phyloP scores from a whole-genome alignment of 2,329 filamentous ascomycete species.

The Cladosporium halotolerans region DNA sequence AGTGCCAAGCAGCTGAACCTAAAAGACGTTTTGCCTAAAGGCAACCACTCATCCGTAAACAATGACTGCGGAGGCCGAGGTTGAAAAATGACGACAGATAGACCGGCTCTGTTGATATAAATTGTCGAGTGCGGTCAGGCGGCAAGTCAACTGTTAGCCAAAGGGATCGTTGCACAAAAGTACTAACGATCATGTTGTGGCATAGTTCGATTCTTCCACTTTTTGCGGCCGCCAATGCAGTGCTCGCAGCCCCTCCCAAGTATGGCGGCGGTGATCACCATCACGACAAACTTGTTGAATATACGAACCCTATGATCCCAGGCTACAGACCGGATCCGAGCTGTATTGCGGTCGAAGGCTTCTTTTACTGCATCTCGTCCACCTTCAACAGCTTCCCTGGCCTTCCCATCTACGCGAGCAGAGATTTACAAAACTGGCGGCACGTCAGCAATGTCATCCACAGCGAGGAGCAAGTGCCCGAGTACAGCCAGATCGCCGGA shows the following conservation, averaged over 20 bases:
- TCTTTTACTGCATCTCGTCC: slow-evolving; percentile 39
- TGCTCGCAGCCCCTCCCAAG: background rate
- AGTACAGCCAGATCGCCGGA: slow-evolving; percentile 29
- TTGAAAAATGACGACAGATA: no score
- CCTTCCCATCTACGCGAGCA: slow-evolving; percentile 38
- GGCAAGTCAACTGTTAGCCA: background rate
- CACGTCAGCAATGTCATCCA: slow-evolving; percentile 32
- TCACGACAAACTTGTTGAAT: slow-evolving; percentile 6
- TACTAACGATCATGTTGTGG: slow-evolving; percentile 2
- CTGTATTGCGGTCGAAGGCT: slow-evolving; percentile 34
- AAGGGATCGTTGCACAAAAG: background rate
- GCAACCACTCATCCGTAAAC: background rate
- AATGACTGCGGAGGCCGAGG: no score
- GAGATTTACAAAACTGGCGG: slow-evolving; percentile 39
- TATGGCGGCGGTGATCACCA: background rate
- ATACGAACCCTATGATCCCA: slow-evolving; percentile 41
- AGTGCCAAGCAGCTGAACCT: background rate
- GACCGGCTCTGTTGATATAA: background rate
- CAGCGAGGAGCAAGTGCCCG: slow-evolving; percentile 34
- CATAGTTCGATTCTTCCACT: background rate
- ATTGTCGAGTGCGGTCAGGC: background rate
- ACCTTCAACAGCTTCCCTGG: slow-evolving; percentile 41
- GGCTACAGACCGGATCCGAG: slow-evolving; percentile 44
- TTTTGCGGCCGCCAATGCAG: background rate
- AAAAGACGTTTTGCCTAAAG: slow-evolving; percentile 8